phyloP scores from a whole-genome alignment of 2,329 filamentous ascomycete species.

The Endocalyx cinctus region DNA sequence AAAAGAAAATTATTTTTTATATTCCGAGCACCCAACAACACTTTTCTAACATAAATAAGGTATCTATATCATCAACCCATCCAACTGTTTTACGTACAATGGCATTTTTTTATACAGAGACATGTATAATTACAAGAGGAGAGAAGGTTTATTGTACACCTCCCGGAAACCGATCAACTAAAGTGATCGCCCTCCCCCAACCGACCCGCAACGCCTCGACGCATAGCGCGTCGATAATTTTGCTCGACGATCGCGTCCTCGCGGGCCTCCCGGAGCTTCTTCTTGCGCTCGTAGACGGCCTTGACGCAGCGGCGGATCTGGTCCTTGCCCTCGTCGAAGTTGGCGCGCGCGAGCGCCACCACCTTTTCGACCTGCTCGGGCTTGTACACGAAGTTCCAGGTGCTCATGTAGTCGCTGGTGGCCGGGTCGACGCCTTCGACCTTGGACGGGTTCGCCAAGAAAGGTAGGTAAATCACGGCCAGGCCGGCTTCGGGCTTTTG shows the following conservation, averaged over 20 bases:
- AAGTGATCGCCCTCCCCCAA: slow-evolving; percentile 65
- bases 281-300: slow-evolving; percentile 92
- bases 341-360: slow-evolving; percentile 75
- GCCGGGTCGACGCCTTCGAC: slow-evolving; percentile 79
- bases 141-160: no score
- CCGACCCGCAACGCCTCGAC: slow-evolving; percentile 47
- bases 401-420: slow-evolving; percentile 80
- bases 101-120: no score
- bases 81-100: no score
- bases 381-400: slow-evolving; percentile 98
- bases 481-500: slow-evolving; percentile 78
- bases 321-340: slow-evolving; percentile 78
- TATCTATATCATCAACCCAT: no score
- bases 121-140: no score
- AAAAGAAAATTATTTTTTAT: no score
- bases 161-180: slow-evolving; percentile 43
- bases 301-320: slow-evolving; percentile 73
- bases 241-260: slow-evolving; percentile 37
- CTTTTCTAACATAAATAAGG: no score
- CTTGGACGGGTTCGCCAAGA: slow-evolving; percentile 70
- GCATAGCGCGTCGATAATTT: slow-evolving; percentile 41
- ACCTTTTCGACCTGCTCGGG: slow-evolving; percentile 85
- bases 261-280: slow-evolving; percentile 55
- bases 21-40: no score
- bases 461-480: slow-evolving; percentile 84